Base-by-base conservation (phyloP, 148 eudicot species). In the Dysphania ambrosioides region DNA sequence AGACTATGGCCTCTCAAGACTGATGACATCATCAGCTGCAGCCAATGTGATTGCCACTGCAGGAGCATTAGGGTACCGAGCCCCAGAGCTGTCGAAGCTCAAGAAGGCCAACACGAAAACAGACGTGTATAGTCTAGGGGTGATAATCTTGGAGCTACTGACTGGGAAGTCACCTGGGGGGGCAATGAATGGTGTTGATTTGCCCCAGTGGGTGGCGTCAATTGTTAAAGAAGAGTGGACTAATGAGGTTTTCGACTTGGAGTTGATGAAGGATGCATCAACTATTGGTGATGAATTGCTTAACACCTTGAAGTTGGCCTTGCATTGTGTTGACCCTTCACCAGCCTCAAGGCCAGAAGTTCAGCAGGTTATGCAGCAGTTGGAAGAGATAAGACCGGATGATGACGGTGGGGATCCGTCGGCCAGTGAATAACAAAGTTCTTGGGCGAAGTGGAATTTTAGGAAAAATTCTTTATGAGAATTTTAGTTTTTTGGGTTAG, bases 171-270 rank as follows among this genome's bases (percentile, higher is more conserved):
- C 97, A 3, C 97, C 97, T 0, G 91, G 91, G 0, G 93, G 88
- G 73, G 92, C 89, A 12, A 85, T 81, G 88, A 84, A 88, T 35
- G 96, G 96, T 12, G 87, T 80, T 13, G 93, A 92, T 76, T 77
- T 92, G 79, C 97, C 97, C 1, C 96, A 88, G 60, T 92, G 97
- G 97, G 97, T 92, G 23, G 95, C 97, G 1, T 90, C 97, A 1
- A 82, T 88, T 6, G 96, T 92, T 71, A 90, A 90, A 67, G 96
- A 92, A 72, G 93, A 90, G 77, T 88, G 96, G 97, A 90, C 96
- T 6, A 92, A 90, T 55, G 97, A 92, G 72, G 96, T 92, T 8
- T 92, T 92, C 68, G 97, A 92, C 72, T 69, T 86, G 81, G 96
- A 92, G 73, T 72, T 92, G 69, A 85, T 90, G 89, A 92, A 80